These are phyloP conservation scores for Ogataea pilisensis DNA, from an alignment of 805 yeast species.

Conservation along the genomic window DNA sequence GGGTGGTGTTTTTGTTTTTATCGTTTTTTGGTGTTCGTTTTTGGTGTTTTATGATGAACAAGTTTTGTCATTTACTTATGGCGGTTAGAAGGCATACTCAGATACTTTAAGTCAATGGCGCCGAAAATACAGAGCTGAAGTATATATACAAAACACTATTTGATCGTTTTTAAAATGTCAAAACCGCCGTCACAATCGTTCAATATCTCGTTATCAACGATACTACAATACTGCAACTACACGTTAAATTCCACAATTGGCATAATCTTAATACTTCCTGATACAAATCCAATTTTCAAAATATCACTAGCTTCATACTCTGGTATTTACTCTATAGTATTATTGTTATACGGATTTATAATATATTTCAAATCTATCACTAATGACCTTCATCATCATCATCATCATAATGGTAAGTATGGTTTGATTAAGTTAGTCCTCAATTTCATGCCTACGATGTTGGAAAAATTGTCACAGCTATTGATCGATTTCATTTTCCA, in stretches of 20 bases:
- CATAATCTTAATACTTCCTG: slow-evolving; percentile 15
- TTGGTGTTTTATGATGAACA: no score
- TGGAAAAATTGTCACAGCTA: slow-evolving; percentile 19
- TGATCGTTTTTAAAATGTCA: no score
- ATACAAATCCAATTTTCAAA: slow-evolving; percentile 24
- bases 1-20: no score
- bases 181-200: no score
- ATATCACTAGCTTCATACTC: slow-evolving; percentile 27
- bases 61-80: no score
- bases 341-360: slow-evolving; percentile 19
- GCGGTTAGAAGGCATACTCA: no score
- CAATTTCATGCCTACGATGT: slow-evolving; percentile 22
- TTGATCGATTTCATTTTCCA: slow-evolving; percentile 8
- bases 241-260: slow-evolving; percentile 9
- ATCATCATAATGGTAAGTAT: background rate
- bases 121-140: no score
- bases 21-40: no score
- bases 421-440: slow-evolving; percentile 18
- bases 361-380: slow-evolving; percentile 20
- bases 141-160: no score
- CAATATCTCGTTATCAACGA: background rate
- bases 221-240: slow-evolving; percentile 15
- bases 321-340: slow-evolving; percentile 20
- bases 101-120: no score
- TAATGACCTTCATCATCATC: background rate